Conservation (phyloP, 1,284 basidiomycete species). For the Erythrobasidium hasegawianum region DNA sequence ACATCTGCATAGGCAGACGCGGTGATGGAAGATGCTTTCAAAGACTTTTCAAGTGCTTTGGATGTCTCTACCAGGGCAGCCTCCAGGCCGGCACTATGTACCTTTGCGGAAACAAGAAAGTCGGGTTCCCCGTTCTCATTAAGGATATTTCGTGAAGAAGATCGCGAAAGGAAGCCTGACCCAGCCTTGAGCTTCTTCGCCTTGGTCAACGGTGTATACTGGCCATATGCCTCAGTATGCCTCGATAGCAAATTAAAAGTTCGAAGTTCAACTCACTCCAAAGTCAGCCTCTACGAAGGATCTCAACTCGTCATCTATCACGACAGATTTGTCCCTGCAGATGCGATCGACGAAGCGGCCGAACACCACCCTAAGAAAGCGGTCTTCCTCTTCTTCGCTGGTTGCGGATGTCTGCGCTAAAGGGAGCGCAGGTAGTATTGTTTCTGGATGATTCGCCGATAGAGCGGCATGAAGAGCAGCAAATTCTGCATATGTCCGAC, state of each 20-base stretch:
- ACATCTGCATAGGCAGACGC: slow-evolving; percentile 38
- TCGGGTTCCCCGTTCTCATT: slow-evolving; percentile 57
- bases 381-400: slow-evolving; percentile 90
- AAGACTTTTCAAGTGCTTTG: slow-evolving; percentile 76
- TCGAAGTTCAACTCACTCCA: slow-evolving; percentile 55
- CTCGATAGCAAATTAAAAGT: too few relatives aligned
- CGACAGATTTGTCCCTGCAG: slow-evolving; percentile 78
- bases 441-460: slow-evolving; percentile 43
- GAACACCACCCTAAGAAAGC: slow-evolving; percentile 83
- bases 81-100: slow-evolving; percentile 83
- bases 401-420: slow-evolving; percentile 86
- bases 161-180: slow-evolving; percentile 22
- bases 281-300: slow-evolving; percentile 94
- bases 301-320: slow-evolving; percentile 82
- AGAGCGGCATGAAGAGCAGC: slow-evolving; percentile 37
- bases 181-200: slow-evolving; percentile 33
- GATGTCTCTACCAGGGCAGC: slow-evolving; percentile 82
- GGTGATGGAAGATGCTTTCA: slow-evolving; percentile 55
- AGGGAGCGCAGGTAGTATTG: slow-evolving; percentile 84
- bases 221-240: neutral
- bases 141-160: slow-evolving; percentile 45
- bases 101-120: slow-evolving; percentile 70
- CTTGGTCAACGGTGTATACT: slow-evolving; percentile 44
- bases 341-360: slow-evolving; percentile 87
- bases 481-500: slow-evolving; percentile 42